A percentile compares a stretch with the other conserved stretches of the same genome.
Evolutionary conservation across 2,329 filamentous ascomycete genomes (phyloP).

Genomic region (Endocalyx cinctus): DNA sequence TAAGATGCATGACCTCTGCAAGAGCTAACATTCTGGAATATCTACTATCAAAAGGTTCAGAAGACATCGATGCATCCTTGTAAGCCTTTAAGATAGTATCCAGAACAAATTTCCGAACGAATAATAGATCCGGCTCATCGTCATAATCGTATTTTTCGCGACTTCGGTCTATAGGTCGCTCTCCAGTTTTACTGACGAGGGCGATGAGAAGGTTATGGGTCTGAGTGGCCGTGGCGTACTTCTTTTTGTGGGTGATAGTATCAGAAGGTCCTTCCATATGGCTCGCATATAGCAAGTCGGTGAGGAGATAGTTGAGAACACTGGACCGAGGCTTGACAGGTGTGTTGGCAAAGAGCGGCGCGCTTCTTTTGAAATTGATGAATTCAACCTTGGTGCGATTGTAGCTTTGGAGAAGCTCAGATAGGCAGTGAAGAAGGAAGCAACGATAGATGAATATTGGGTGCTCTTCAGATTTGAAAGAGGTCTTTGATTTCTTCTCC

Average conservation of each 20-base stretch:
- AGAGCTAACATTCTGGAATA: constrained; percentile 85
- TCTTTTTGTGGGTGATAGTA: constrained; percentile 76
- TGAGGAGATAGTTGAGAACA: constrained; percentile 89
- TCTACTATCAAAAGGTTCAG: constrained; percentile 75
- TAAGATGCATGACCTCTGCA: constrained; percentile 86
- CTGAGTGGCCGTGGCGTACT: constrained; percentile 75
- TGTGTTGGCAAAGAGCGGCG: constrained; percentile 75
- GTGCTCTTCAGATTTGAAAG: constrained; percentile 89
- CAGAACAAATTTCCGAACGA: constrained; percentile 90
- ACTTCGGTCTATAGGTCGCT: constrained; percentile 58
- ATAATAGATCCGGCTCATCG: constrained; percentile 78
- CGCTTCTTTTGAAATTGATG: constrained; percentile 96
- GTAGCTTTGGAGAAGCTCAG: constrained; percentile 87
- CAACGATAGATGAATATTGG: constrained; percentile 96
- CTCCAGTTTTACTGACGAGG: constrained; percentile 80
- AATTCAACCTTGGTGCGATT: constrained; percentile 96
- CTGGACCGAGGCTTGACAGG: constrained; percentile 92
- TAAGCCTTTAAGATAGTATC: constrained; percentile 91
- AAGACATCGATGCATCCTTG: constrained; percentile 76
- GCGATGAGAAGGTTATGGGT: constrained; percentile 84
- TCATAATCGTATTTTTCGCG: constrained; percentile 62
- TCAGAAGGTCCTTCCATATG: constrained; percentile 66
- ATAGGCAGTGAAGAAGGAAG: constrained; percentile 87
- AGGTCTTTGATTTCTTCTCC: constrained; percentile 64
- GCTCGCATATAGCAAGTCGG: constrained; percentile 63